phyloP scores from a whole-genome alignment of 2,329 filamentous ascomycete species.

The Xylariaceae sp. region DNA sequence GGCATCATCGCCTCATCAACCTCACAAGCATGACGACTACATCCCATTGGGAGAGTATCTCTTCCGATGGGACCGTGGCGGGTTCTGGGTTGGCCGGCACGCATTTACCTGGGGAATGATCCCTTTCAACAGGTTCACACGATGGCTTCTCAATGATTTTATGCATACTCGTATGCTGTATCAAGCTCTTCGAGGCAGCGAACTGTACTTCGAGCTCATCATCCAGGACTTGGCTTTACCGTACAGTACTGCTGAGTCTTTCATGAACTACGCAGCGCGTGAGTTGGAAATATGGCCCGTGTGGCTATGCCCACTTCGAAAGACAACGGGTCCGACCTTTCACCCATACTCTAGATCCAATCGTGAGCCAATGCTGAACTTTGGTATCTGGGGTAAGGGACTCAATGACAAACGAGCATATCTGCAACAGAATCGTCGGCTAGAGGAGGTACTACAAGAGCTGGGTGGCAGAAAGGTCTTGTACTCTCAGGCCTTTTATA shows the following conservation, averaged over 20 bases:
- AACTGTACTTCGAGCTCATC: conserved; percentile 57
- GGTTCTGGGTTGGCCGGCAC: conserved; percentile 63
- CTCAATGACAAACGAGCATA: conserved; percentile 42
- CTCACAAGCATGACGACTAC: conserved; percentile 44
- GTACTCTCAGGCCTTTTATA: conserved; percentile 68
- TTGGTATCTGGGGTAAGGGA: conserved; percentile 59
- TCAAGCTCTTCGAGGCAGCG: conserved; percentile 59
- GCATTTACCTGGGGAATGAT: conserved; percentile 57
- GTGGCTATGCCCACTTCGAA: conserved; percentile 54
- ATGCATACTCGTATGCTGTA: conserved; percentile 64
- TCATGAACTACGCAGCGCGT: conserved; percentile 45
- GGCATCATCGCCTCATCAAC: conserved; percentile 19
- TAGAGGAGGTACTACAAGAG: conserved; percentile 57
- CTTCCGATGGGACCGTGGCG: conserved; percentile 67
- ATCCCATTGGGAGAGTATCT: conserved; percentile 64
- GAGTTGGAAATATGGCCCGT: conserved; percentile 49
- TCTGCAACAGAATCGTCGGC: conserved; percentile 52
- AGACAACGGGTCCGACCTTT: conserved; percentile 39
- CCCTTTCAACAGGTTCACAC: conserved; percentile 62
- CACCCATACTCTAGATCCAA: conserved; percentile 42
- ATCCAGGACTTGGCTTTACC: conserved; percentile 62
- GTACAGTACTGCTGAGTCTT: conserved; percentile 39
- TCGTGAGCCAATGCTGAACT: conserved; percentile 51
- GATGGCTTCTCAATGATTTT: conserved; percentile 57
- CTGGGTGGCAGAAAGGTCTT: conserved; percentile 66